These are phyloP conservation scores for Ogataea pignaliae DNA, from an alignment of 805 yeast species.

Conservation along the genomic window DNA sequence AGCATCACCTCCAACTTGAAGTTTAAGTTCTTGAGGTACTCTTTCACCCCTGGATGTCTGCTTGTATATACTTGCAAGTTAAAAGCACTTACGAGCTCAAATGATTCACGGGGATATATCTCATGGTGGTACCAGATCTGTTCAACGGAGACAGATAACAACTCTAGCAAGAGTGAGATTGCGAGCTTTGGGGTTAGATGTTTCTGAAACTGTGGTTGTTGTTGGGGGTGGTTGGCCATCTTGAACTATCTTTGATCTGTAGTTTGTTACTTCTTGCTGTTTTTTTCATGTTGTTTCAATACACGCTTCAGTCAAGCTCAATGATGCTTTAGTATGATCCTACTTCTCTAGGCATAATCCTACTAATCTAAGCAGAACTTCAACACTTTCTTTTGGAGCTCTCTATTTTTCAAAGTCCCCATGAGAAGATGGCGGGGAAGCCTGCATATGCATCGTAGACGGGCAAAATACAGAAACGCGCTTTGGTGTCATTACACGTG, in stretches of 20 bases:
- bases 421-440: too few relatives aligned
- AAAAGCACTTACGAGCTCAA: conserved; percentile 38
- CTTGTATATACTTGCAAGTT: conserved; percentile 38
- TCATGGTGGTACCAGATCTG: conserved; percentile 48
- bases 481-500: too few relatives aligned
- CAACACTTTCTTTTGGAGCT: too few relatives aligned
- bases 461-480: too few relatives aligned
- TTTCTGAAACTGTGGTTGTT: not conserved
- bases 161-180: conserved; percentile 39
- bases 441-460: too few relatives aligned
- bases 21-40: conserved; percentile 33
- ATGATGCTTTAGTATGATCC: too few relatives aligned
- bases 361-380: too few relatives aligned
- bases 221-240: not conserved
- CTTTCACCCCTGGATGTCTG: conserved; percentile 42
- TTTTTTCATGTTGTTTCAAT: not conserved
- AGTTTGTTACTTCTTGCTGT: not conserved
- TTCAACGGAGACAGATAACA: conserved; percentile 47
- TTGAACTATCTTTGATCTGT: too few relatives aligned
- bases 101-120: conserved; percentile 52
- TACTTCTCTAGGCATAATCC: too few relatives aligned
- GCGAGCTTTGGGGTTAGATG: conserved; percentile 8
- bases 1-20: conserved; percentile 17
- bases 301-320: not conserved
- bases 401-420: too few relatives aligned